phyloP scores from a whole-genome alignment of 192 early-diverging fungal species.

The Podila epicladia region DNA sequence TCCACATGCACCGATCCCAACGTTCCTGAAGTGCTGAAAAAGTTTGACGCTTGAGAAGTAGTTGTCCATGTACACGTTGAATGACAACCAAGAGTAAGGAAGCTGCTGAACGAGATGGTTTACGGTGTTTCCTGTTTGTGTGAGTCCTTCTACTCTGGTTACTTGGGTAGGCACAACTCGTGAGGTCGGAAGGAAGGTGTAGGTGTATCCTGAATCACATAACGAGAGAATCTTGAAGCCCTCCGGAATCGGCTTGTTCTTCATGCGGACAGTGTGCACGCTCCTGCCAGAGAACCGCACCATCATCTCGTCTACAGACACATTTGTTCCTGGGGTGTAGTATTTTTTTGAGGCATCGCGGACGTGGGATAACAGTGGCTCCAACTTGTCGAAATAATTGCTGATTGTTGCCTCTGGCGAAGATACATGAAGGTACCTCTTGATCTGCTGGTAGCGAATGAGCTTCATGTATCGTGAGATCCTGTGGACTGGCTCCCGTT shows the following conservation, averaged over 20 bases:
- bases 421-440: conserved; percentile 16
- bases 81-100: too few species aligned
- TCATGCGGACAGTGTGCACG: conserved; percentile 32
- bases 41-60: conserved; percentile 37
- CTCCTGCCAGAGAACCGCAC: conserved; percentile 21
- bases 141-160: conserved; percentile 12
- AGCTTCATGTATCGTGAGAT: too few species aligned
- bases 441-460: too few species aligned
- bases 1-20: conserved; percentile 29
- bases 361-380: conserved; percentile 18
- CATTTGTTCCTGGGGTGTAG: conserved; percentile 14
- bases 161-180: neutral
- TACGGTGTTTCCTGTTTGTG: conserved; percentile 10
- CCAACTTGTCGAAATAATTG: conserved; percentile 10
- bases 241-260: conserved; percentile 39
- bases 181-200: conserved; percentile 26
- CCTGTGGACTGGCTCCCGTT: too few species aligned
- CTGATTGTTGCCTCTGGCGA: neutral
- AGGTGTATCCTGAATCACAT: conserved; percentile 44
- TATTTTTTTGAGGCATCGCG: conserved; percentile 8
- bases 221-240: conserved; percentile 47
- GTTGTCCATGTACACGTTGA: too few species aligned
- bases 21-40: conserved; percentile 22
- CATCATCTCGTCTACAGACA: conserved; percentile 42
- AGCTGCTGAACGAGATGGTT: conserved; percentile 31